These are phyloP conservation scores for Crithidia bombi DNA, from an alignment of 208 protist species.

Conservation along the genomic window DNA sequence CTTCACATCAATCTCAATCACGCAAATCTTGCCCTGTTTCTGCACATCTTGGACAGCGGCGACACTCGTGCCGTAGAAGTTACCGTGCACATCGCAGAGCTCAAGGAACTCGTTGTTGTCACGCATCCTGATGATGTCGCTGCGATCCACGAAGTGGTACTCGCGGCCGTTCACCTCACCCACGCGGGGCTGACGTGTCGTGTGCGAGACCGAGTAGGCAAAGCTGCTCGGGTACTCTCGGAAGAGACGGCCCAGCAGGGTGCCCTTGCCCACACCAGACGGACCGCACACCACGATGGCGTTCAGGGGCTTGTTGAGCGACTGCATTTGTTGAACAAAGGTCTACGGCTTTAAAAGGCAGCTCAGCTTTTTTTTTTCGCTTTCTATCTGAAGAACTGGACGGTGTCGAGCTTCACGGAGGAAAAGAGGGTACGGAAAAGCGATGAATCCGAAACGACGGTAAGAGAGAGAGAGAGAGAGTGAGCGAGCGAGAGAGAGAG, in stretches of 20 bases:
- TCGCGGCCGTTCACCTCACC: constrained; percentile 91
- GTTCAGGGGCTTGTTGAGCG: constrained; percentile 47
- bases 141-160: constrained; percentile 89
- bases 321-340: constrained; percentile 20
- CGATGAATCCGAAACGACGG: background rate
- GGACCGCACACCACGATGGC: constrained; percentile 92
- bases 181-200: constrained; percentile 82
- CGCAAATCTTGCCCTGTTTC: constrained; percentile 70
- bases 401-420: background rate
- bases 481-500: no score
- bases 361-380: background rate
- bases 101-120: constrained; percentile 90
- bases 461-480: background rate
- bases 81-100: constrained; percentile 93
- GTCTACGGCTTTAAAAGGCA: constrained; percentile 16
- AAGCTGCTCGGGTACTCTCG: constrained; percentile 70
- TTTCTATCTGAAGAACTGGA: background rate
- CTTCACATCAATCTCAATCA: constrained; percentile 94
- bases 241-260: constrained; percentile 87
- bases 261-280: constrained; percentile 93
- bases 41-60: constrained; percentile 79
- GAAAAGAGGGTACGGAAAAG: background rate
- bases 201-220: constrained; percentile 94
- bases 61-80: constrained; percentile 95
- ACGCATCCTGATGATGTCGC: constrained; percentile 72